Base-by-base conservation (phyloP, 169 alveolate species). In the Prorocentrum cordatum region DNA sequence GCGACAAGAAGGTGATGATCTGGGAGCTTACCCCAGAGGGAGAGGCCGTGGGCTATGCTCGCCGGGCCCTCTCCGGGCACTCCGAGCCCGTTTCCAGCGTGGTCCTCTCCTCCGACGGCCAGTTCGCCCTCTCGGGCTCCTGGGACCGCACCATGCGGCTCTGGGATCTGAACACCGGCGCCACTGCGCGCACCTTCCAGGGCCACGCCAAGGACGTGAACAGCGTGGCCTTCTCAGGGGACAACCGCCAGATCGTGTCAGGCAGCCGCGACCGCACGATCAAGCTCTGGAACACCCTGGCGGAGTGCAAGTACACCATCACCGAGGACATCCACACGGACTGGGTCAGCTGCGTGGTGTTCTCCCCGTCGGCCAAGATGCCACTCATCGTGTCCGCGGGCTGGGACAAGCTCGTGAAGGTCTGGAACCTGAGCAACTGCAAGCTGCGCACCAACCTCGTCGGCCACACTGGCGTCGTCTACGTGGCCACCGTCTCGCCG, bases 221-320 rank as follows among this genome's bases (percentile, higher is more conserved):
- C 95, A 95, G 99, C 83, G 99, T 97, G 75, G 98, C 98, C 22
- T 96, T 98, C 94, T 96, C 99, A 88, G 99, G 99, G 22, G 99
- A 98, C 93, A 97, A 97, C 95, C 95, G 99, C 82, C 98, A 97
- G 94, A 98, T 98, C 91, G 98, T 98, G 66, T 96, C 99, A n/a
- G 99, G 99, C 29, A 95, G 97, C 64, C 96, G 99, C 91, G 99
- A 98, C 95, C 96, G 96, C 91, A 95, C 97, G 90, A 96, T 98
- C 90, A 97, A 95, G 92, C 94, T 97, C 91, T 97, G 99, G 99
- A 98, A 98, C 95, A 97, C 99, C 26, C 95, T 97, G 93, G 99
- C 99, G 22, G 99, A 96, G 92, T 96, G 99, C 96, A 97, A 96
- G 94, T 95, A 96, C 96, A 97, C 99, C 70, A 95, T 97, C 91